A percentile compares a stretch with the other conserved stretches of the same genome.
These are phyloP conservation scores for Sisymbrium altissimum DNA, from an alignment of 345 rosid species.

Conservation along the genomic window DNA sequence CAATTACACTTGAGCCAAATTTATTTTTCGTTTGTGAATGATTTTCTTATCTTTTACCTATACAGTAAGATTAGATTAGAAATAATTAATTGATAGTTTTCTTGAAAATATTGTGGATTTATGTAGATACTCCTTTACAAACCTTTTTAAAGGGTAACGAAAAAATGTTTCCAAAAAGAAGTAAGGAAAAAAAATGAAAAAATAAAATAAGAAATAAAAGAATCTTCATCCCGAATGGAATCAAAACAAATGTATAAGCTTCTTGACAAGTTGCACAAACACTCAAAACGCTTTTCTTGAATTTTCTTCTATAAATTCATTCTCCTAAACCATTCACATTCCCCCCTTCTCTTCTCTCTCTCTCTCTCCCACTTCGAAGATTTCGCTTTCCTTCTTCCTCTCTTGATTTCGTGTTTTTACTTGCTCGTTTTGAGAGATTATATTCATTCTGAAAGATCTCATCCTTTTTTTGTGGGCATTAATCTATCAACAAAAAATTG, in stretches of 20 bases:
- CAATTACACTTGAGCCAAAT: not conserved
- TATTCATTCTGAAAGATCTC: not conserved
- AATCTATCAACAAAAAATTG: not conserved
- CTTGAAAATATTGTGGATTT: not conserved
- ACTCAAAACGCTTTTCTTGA: conserved; percentile 19
- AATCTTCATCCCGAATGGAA: conserved; percentile 12
- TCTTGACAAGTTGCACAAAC: conserved; percentile 32
- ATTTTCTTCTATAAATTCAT: conserved; percentile 46
- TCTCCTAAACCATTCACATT: conserved; percentile 5
- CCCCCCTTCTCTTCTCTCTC: conserved; percentile 17
- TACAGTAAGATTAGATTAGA: too few species aligned
- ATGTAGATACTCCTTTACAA: not conserved
- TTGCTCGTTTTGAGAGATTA: not conserved
- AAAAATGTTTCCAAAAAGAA: conserved; percentile 13
- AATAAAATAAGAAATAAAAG: conserved; percentile 10
- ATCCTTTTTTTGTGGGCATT: not conserved
- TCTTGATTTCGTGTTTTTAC: not conserved
- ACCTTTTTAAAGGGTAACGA: not conserved
- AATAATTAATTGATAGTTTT: not conserved
- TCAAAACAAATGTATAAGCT: conserved; percentile 19
- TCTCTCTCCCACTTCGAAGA: not conserved
- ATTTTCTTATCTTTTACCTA: not conserved
- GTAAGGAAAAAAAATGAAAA: not conserved
- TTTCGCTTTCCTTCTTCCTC: conserved; percentile 6
- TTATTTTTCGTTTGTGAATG: not conserved